Conservation (phyloP, 2,329 filamentous ascomycete species). For the Colletotrichum karsti region DNA sequence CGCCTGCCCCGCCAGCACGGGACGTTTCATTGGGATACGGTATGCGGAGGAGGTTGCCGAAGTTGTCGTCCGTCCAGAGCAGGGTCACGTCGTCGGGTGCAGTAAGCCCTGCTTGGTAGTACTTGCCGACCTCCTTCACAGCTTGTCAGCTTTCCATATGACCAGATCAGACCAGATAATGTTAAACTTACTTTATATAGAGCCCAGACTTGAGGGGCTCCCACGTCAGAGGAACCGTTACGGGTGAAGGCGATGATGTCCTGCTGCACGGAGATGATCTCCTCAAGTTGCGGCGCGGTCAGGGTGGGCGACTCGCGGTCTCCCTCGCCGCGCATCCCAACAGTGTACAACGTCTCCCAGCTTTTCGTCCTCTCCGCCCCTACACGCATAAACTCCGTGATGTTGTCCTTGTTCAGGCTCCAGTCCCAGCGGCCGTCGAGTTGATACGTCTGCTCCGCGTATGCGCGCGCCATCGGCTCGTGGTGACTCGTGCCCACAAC, state of each 20-base stretch:
- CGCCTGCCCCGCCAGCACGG: conserved; percentile 64
- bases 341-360: conserved; percentile 62
- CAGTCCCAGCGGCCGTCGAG: conserved; percentile 59
- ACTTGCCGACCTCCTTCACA: conserved; percentile 60
- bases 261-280: conserved; percentile 51
- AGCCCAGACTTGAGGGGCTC: conserved; percentile 65
- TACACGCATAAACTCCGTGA: conserved; percentile 60
- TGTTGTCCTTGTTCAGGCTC: conserved; percentile 59
- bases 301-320: conserved; percentile 53
- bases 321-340: conserved; percentile 61
- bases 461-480: conserved; percentile 64
- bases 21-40: conserved; percentile 62
- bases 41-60: conserved; percentile 66
- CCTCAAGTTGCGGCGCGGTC: background rate
- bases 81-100: conserved; percentile 71
- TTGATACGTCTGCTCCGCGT: conserved; percentile 44
- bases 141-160: no score
- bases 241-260: conserved; percentile 27
- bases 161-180: no score
- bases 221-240: conserved; percentile 30
- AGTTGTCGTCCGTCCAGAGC: conserved; percentile 72
- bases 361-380: conserved; percentile 58
- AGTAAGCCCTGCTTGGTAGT: conserved; percentile 64
- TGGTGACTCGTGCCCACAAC: conserved; percentile 68
- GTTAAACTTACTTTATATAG: conserved; percentile 55